Conservation (phyloP, 768 basidiomycete genomes). For the Boletellus ananiceps region DNA sequence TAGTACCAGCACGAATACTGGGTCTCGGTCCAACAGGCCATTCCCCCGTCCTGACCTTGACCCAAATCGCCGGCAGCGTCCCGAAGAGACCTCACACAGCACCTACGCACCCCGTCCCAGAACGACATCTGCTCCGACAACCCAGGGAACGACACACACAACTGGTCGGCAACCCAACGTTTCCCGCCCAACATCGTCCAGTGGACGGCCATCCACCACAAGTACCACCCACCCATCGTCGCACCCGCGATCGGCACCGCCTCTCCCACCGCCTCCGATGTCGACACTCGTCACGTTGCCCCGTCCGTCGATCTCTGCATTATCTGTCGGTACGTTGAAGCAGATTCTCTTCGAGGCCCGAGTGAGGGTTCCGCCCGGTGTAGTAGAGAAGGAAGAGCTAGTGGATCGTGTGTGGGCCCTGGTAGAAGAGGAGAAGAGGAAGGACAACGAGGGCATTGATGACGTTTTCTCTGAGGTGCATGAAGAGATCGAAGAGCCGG, state of each 20-base stretch:
- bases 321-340: conserved; percentile 75
- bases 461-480: conserved; percentile 10
- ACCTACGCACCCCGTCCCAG: conserved; percentile 21
- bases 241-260: conserved; percentile 32
- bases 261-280: conserved; percentile 44
- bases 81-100: conserved; percentile 11
- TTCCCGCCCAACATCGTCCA: conserved; percentile 18
- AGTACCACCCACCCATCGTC: conserved; percentile 8
- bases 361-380: conserved; percentile 45
- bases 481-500: conserved; percentile 26
- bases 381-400: conserved; percentile 87
- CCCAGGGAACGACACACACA: conserved; percentile 9
- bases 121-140: conserved; percentile 20
- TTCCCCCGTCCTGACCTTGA: conserved; percentile 66
- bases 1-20: conserved; percentile 2
- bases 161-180: not conserved
- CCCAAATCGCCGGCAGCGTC: conserved; percentile 37
- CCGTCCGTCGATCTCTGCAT: conserved; percentile 46
- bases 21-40: conserved; percentile 27
- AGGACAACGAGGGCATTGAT: conserved; percentile 40
- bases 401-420: conserved; percentile 62
- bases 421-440: conserved; percentile 60
- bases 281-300: conserved; percentile 66
- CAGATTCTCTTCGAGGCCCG: conserved; percentile 76
- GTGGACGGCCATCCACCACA: conserved; percentile 11